These are phyloP conservation scores for Penicillium sp. DNA, from an alignment of 2,329 filamentous ascomycete genomes.

Conservation along the genomic window DNA sequence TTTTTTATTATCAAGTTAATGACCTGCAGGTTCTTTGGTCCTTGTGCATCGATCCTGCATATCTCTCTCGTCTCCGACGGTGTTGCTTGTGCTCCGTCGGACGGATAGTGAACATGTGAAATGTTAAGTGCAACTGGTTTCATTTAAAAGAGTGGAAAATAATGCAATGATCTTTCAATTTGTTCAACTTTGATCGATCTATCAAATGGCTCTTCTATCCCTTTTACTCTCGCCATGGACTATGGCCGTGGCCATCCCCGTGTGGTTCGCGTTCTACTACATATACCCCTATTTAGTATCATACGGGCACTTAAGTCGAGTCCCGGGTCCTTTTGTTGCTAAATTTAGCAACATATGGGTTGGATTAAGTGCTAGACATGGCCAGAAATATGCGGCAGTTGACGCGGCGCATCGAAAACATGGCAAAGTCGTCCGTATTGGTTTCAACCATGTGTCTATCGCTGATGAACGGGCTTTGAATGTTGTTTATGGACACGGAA, in stretches of 20 bases:
- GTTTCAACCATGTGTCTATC: constrained; percentile 27
- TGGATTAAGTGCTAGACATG: constrained; percentile 16
- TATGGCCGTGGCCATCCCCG: constrained; percentile 5
- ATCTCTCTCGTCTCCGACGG: constrained; percentile 3
- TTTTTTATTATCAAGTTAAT: background rate
- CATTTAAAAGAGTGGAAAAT: background rate
- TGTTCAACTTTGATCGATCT: background rate
- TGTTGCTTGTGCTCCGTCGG: constrained; percentile 8
- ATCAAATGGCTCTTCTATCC: constrained; percentile 13
- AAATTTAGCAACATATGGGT: constrained; percentile 27
- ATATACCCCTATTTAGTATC: constrained; percentile 20
- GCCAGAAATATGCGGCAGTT: constrained; percentile 35
- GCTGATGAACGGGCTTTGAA: constrained; percentile 22
- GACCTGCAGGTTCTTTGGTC: background rate
- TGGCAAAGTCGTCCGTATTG: constrained; percentile 24
- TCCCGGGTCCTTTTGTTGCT: constrained; percentile 21
- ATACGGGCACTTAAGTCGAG: constrained; percentile 8
- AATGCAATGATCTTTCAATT: background rate
- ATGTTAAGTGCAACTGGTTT: background rate
- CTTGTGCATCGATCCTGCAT: background rate
- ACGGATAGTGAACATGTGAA: background rate
- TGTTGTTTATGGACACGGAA: constrained; percentile 32
- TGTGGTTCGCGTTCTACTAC: constrained; percentile 18
- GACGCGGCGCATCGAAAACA: constrained; percentile 42
- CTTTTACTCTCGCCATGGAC: constrained; percentile 16